Conservation (phyloP, 2,329 filamentous ascomycete species). For the Dactylellina leptospora region DNA sequence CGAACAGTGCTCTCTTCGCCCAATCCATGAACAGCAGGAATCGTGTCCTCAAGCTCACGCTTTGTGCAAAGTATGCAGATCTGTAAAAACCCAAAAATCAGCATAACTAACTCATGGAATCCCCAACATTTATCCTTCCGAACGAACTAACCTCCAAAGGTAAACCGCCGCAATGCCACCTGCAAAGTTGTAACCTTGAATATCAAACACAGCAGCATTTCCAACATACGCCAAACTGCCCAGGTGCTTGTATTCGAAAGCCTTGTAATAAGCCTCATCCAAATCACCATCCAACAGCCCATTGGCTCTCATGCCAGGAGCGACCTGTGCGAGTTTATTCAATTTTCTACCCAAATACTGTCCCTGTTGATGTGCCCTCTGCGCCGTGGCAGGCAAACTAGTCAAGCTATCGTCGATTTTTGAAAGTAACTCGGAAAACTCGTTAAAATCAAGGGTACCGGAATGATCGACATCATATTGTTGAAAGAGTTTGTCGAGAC, state of each 20-base stretch:
- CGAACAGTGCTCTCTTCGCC: constrained; percentile 95
- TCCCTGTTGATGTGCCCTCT: constrained; percentile 95
- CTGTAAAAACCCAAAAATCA: constrained; percentile 7
- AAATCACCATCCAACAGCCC: constrained; percentile 87
- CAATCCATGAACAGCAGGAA: constrained; percentile 96
- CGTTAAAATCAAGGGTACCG: constrained; percentile 91
- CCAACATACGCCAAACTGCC: constrained; percentile 94
- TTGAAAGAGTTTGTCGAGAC: constrained; percentile 88
- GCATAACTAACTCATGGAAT: too few relatives aligned
- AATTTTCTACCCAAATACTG: constrained; percentile 92
- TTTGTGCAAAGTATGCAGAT: constrained; percentile 89
- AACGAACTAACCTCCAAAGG: constrained; percentile 79
- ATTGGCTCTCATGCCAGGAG: constrained; percentile 79
- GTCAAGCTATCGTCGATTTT: constrained; percentile 97
- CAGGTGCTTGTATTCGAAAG: constrained; percentile 92
- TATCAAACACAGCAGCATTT: constrained; percentile 93
- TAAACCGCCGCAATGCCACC: constrained; percentile 94
- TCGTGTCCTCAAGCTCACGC: constrained; percentile 88
- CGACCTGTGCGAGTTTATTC: constrained; percentile 83
- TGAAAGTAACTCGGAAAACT: constrained; percentile 83
- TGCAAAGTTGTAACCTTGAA: constrained; percentile 71
- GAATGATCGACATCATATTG: constrained; percentile 93
- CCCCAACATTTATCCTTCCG: not conserved
- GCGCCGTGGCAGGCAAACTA: constrained; percentile 90
- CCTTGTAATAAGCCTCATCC: constrained; percentile 90